These are phyloP conservation scores for Articulospora tetracladia DNA, from an alignment of 495 filamentous ascomycete species.

Conservation along the genomic window DNA sequence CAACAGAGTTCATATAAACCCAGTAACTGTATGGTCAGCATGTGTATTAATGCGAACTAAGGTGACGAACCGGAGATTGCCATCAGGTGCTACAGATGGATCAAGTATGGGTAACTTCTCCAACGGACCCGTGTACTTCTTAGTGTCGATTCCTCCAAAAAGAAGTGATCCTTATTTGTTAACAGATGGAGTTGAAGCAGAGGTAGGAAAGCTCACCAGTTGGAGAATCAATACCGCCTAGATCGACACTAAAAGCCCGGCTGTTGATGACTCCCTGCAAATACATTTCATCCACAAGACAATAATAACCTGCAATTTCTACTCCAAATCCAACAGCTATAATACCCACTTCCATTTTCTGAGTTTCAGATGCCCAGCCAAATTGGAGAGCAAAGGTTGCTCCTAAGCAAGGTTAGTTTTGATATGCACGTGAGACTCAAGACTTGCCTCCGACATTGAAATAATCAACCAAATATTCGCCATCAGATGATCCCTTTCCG, in stretches of 20 bases:
- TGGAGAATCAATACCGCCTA: conserved; percentile 3
- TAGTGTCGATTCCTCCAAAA: conserved; percentile 18
- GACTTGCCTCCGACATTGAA: not conserved
- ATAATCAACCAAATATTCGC: not conserved
- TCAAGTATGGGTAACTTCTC: conserved; percentile 14
- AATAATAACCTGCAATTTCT: not conserved
- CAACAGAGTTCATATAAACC: conserved; percentile 14
- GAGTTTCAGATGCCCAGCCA: not conserved
- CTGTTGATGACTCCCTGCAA: conserved; percentile 9
- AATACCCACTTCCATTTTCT: not conserved
- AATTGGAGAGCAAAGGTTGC: not conserved
- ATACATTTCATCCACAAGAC: conserved; percentile 6
- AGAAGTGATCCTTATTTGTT: conserved; percentile 18
- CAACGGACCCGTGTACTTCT: conserved; percentile 7
- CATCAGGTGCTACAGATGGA: conserved; percentile 1
- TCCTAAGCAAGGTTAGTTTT: not conserved
- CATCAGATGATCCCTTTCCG: not conserved
- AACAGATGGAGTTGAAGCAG: not conserved
- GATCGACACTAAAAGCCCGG: conserved; percentile 14
- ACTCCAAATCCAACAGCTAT: not conserved
- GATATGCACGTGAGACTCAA: not conserved
- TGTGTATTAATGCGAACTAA: no score
- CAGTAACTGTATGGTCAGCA: conserved; percentile 10
- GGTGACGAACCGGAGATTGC: not conserved
- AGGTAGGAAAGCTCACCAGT: not conserved